A percentile compares a stretch with the other conserved stretches of the same genome.
Conservation (phyloP, 441 rosid genomes). For the Corymbia citriodora region DNA sequence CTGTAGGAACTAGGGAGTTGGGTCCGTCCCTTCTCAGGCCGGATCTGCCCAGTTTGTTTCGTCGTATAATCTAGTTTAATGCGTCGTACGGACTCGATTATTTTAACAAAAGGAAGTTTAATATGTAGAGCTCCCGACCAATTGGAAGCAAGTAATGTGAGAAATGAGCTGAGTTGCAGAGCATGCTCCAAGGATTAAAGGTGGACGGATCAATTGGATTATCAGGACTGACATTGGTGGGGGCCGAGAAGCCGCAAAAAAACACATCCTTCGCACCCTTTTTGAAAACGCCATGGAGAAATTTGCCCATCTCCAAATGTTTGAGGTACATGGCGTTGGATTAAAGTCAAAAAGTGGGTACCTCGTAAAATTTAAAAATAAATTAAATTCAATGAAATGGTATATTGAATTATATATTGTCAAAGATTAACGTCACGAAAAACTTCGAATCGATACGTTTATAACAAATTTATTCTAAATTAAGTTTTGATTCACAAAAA, state of each 20-base stretch:
- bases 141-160: not conserved
- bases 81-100: not conserved
- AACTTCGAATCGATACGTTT: no score
- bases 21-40: not conserved
- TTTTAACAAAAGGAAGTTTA: not conserved
- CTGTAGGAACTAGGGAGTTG: not conserved
- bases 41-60: fast-evolving
- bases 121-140: not conserved
- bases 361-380: not conserved
- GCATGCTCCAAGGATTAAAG: not conserved
- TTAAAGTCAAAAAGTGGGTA: not conserved
- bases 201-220: not conserved
- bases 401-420: not conserved
- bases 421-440: not conserved
- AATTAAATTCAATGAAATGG: not conserved
- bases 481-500: no score
- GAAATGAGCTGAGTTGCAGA: not conserved
- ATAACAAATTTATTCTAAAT: no score
- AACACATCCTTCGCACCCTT: not conserved
- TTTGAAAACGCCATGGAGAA: not conserved
- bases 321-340: not conserved
- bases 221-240: not conserved
- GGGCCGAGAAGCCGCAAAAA: not conserved
- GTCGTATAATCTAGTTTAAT: not conserved
- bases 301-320: not conserved